Percentiles rank a stretch among this genome's conserved stretches.
Conservation (phyloP, 2,329 filamentous ascomycete genomes). For the Apiospora sp. region DNA sequence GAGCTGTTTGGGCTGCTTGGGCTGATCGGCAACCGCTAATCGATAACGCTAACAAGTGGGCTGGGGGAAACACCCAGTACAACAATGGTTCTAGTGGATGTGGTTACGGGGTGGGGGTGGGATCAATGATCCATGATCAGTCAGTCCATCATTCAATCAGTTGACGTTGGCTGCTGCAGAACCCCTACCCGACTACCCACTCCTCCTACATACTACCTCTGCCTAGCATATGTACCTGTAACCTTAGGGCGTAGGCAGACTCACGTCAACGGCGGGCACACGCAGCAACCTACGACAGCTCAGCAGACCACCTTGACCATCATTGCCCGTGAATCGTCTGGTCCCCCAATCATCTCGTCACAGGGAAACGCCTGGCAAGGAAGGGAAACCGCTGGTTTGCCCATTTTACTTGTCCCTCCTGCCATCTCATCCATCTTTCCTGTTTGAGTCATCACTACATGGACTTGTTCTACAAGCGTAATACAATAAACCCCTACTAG, state of each 20-base stretch:
- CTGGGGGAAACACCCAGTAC: neutral
- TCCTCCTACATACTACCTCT: constrained; percentile 6
- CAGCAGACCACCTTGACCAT: constrained; percentile 16
- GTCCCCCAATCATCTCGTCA: constrained; percentile 22
- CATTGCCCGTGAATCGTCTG: constrained; percentile 11
- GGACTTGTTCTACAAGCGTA: neutral
- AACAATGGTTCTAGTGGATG: neutral
- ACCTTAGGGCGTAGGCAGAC: constrained; percentile 9
- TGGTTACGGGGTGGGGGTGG: neutral
- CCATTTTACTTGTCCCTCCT: constrained; percentile 15
- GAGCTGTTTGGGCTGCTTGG: neutral
- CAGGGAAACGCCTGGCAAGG: constrained; percentile 21
- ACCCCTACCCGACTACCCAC: constrained; percentile 12
- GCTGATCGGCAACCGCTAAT: constrained; percentile 20
- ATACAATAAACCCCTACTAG: constrained; percentile 2
- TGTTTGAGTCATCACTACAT: constrained; percentile 13
- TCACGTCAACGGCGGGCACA: constrained; percentile 17
- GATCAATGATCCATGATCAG: constrained; percentile 17
- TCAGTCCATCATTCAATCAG: constrained; percentile 11
- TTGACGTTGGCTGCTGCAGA: constrained; percentile 16
- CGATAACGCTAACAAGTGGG: constrained; percentile 19
- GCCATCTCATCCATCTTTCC: constrained; percentile 17
- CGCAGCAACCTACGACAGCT: constrained; percentile 17
- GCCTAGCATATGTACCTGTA: constrained; percentile 21
- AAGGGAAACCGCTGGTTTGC: constrained; percentile 11